Evolutionary conservation across 805 yeast genomes (phyloP), one percentile per base, ranked within the genome.

Genomic region (Brettanomyces sp.): DNA sequence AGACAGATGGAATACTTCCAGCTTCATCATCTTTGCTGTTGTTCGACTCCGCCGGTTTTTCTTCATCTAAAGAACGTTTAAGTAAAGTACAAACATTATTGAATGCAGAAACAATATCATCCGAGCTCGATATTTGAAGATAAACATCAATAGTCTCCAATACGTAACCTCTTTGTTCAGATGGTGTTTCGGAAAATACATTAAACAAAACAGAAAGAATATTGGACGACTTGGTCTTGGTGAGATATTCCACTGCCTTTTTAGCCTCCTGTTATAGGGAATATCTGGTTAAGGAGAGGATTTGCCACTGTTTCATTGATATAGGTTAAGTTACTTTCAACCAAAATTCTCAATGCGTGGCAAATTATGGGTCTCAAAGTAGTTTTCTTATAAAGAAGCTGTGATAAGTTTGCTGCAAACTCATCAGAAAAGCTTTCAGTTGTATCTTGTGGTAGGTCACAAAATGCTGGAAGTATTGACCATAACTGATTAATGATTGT

Each of bases 401-500:
- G 79, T n/a, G 95, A 74, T 48, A 95, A 68, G 32, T 73, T 65
- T 45, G 88, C 77, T 9, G 96, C 96, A 68, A 89, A 87, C 24
- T 73, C 76, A 59, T 82, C 87, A 46, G 78, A 76, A 59, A 91
- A 88, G 0, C 86, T 68, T 7, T 59, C 56, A 22, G 59, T 62
- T 53, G 88, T 69, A 65, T 93, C 99, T 24, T 68, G 69, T 33
- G 98, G 96, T 55, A 90, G 72, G 59, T 85, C 93, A 59, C 93
- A 83, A 64, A 89, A 93, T 54, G 81, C 84, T 14, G 98, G 96
- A 50, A 93, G 70, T 51, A 90, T 70, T 1, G 95, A 80, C 97
- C 97, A 89, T 33, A 90, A 73, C 71, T 93, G 99, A 59, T 86
- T 95, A 38, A 86, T 70, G 40, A 93, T 78, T 2, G 99, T 91